Conservation (phyloP, 305 asterid genomes). For the Solanum hybrid region DNA sequence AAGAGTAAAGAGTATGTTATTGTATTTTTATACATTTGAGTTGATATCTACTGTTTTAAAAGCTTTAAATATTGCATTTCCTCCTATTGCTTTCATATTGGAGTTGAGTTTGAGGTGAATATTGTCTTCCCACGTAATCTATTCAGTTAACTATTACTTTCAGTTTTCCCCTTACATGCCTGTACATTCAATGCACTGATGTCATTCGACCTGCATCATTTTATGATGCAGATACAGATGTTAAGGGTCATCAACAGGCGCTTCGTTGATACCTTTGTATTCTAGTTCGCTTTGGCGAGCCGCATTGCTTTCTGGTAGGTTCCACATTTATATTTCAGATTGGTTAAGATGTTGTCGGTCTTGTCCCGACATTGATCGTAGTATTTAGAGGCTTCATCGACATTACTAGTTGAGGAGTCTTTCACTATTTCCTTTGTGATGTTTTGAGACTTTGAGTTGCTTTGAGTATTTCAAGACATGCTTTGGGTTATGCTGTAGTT, state of each 20-base stretch:
- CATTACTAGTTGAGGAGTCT: no score
- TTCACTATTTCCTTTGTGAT: no score
- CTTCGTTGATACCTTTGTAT: no score
- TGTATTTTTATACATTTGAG: not conserved
- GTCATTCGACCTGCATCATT: not conserved
- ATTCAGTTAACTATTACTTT: no score
- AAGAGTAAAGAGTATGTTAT: not conserved
- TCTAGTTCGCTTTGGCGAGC: not conserved
- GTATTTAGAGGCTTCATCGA: not conserved
- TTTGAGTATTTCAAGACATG: not conserved
- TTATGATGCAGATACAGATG: no score
- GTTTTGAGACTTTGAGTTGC: not conserved
- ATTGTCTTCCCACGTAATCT: no score
- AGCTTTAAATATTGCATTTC: not conserved
- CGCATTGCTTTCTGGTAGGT: not conserved
- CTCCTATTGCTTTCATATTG: not conserved
- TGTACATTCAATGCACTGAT: not conserved
- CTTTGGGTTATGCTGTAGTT: not conserved
- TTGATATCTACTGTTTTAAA: not conserved
- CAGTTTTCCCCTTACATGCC: no score
- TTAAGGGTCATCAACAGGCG: not conserved
- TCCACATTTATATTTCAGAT: not conserved
- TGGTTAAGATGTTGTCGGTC: not conserved
- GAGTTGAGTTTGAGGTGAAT: not conserved
- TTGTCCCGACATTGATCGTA: no score